Evolutionary conservation across 805 yeast species (phyloP), one percentile per base, ranked within the genome.

Genomic region (Metschnikowia picachoensis): DNA sequence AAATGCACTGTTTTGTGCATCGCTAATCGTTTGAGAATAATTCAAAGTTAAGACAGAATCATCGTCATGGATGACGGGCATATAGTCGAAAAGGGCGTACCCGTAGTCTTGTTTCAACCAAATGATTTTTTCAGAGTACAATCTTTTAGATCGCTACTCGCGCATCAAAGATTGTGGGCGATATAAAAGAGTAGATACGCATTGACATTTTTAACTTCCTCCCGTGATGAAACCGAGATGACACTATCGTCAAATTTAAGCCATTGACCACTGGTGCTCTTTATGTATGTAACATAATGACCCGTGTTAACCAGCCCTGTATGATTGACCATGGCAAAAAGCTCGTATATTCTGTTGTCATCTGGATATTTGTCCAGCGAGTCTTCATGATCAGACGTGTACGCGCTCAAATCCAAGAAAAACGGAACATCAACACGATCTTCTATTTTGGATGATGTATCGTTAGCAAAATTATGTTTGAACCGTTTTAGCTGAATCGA

Each of bases 261-360:
- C 99, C 99, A 94, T 57, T 78, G 74, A 2, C 89, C 86, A 35
- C 79, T 77, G n/a, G 78, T 70, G 44, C 74, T 78, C 60, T 91
- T 92, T 50, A 87, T 78, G 57, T 83, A 75, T 14, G 94, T 84
- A 12, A 91, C 77, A 62, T 94, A 94, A 64, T 94, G 99, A 10
- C 99, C 99, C 2, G 97, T 94, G 61, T 89, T 89, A 7, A 92
- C 94, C 15, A 92, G 83, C 1, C 99, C 99, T 30, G 82, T 82
- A 64, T 94, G 99, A 57, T 89, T 82, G 9, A 94, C 85, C 30
- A 91, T 79, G 2, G 92, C 96, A 65, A 83, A 89, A 35, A 94
- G 73, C 65, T 92, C 97, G 65, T 86, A 92, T 2, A 80, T 65
- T 43, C 73, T 66, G 29, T 74, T 55, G 10, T 55, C 56, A 30